Evolutionary conservation across 306 rosid genomes (phyloP).

Genomic region (Luffa acutangula): DNA sequence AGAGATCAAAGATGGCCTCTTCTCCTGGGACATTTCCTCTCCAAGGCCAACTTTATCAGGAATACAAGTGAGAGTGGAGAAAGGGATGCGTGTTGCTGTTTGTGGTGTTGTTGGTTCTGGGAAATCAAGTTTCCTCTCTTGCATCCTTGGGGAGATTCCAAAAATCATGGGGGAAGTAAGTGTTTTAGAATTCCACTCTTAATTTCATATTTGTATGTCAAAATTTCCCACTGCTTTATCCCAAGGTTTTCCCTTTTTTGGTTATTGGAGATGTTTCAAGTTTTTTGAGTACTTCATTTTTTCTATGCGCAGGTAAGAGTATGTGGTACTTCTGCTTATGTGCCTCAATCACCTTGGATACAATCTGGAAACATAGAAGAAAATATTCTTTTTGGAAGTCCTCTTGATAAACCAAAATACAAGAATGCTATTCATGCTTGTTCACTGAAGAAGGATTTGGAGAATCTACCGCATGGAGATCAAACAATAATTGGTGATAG

Average conservation of each 20-base stretch:
- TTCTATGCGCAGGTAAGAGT: constrained; percentile 54
- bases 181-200: constrained; percentile 15
- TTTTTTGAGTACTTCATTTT: constrained; percentile 9
- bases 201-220: not conserved
- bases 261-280: constrained; percentile 1
- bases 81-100: constrained; percentile 88
- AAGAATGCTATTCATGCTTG: constrained; percentile 83
- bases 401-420: constrained; percentile 90
- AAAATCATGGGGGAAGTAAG: constrained; percentile 89
- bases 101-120: constrained; percentile 97
- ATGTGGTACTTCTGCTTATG: constrained; percentile 86
- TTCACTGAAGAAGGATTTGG: constrained; percentile 78
- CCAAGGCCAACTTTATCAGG: constrained; percentile 69
- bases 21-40: constrained; percentile 77
- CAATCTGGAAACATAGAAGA: constrained; percentile 93
- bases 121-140: constrained; percentile 91
- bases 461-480: constrained; percentile 83
- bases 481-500: constrained; percentile 93
- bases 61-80: constrained; percentile 66
- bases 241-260: constrained; percentile 11
- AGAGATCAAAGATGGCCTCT: constrained; percentile 67
- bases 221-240: not conserved
- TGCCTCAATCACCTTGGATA: constrained; percentile 91
- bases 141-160: constrained; percentile 95
- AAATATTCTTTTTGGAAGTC: constrained; percentile 78